Base-by-base conservation (phyloP, 2,329 filamentous ascomycete species). In the Bretziella fagacearum region DNA sequence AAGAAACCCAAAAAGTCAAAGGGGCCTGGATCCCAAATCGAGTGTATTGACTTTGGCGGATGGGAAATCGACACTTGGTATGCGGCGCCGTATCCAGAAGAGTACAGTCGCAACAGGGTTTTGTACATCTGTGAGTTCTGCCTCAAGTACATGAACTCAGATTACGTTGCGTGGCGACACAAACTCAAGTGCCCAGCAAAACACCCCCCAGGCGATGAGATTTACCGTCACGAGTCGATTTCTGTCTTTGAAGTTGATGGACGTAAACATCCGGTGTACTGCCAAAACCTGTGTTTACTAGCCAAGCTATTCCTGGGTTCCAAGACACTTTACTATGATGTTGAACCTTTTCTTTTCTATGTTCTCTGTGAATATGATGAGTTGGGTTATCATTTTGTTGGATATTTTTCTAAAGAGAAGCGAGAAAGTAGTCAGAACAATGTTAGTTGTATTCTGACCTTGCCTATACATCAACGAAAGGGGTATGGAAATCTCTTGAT, bases 71-170 rank as follows among this genome's bases (percentile, higher is more conserved):
- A 98, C 60, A 98, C 91, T 2, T 96, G 91, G 87, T 95, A 98
- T 63, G 89, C 91, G 25, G 91, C 91, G 32, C 93, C 91, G 10
- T 98, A 98, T 59, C 91, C 91, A 0, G 91, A 95, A 60, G 91
- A 98, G 63, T 98, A 98, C 67, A 96, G 86, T 60, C 79, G 89
- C 53, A 96, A 98, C 59, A 80, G 84, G 25, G 83, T 94, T 30
- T 73, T 98, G n/a, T 96, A 94, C 63, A 96, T 98, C 53, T 98
- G 91, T 69, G 93, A 98, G 62, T 98, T 96, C 62, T 98, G 91
- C 60, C 70, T 98, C 51, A 98, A 96, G 64, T 98, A 98, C 65
- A 95, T 98, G 86, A 94, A 93, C 62, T 96, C 91, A 15, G 89
- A 95, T 60, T 96, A 93, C 57, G 91, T 98, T 23, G 89, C 91